Evolutionary conservation across 164 flowering plant species (phyloP), one percentile per base, ranked within the genome.

Genomic region (Nymphaea colorata): DNA sequence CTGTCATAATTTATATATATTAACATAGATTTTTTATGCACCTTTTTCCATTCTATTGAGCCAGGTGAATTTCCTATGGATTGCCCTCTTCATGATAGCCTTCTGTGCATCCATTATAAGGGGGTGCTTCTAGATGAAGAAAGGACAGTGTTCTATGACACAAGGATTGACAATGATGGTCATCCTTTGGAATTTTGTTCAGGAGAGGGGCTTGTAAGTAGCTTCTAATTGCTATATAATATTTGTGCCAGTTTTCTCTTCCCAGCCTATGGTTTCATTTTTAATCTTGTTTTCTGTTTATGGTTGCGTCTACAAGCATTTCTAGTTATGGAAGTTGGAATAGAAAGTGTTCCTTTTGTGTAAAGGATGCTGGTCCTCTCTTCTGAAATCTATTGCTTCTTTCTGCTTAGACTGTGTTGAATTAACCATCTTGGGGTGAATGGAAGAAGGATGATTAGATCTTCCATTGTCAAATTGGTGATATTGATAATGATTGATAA

Each of bases 31-130:
- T 25, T 25, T 25, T 25, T 25, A 25, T 25, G 36, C 36, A 25
- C 1, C 55, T 47, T 7, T 12, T 47, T 6, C 55, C 12, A 7
- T 47, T 47, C 12, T 47, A 12, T 47, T 47, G 55, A 47, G 71
- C 66, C 79, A 93, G 98, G 97, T 71, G 98, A 94, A 42, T 90
- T 94, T 83, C 99, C 99, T 5, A 91, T 94, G 98, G 99, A 94
- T 78, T 94, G 99, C 77, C 99, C 98, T 44, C 98, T 94, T 73
- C 93, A 91, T 64, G 99, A 94, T 78, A 91, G 99, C 77, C 88
- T 81, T 4, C 78, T 94, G 44, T 83, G 79, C 68, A 89, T 91
- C 53, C 99, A 91, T 75, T 94, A 87, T 77, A 90, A 84, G 82
- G 98, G 92, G 59, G 84, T 81, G 85, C 86, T 94, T 71, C 85